Evolutionary conservation across 2,329 filamentous ascomycete species (phyloP).

Genomic region (Scedosporium aurantiacum): DNA sequence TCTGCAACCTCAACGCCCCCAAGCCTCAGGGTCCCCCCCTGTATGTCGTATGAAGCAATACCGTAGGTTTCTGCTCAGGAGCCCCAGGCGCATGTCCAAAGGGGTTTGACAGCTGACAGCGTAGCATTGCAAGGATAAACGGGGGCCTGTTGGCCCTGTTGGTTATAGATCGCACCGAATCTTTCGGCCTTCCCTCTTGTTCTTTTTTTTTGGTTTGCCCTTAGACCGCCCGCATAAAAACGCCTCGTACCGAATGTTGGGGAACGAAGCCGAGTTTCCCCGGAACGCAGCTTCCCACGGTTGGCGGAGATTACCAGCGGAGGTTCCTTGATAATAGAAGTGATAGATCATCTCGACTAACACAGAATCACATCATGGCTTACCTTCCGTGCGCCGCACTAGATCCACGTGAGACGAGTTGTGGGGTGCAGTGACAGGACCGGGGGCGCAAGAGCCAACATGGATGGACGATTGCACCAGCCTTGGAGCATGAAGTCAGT

Average conservation of each 20-base stretch:
- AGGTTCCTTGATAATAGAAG: neutral
- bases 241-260: neutral
- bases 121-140: neutral
- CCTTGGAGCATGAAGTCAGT: neutral
- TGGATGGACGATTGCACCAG: neutral
- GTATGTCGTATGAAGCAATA: too few species aligned
- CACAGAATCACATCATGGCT: neutral
- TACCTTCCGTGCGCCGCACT: neutral
- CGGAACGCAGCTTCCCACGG: neutral
- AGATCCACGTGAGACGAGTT: neutral
- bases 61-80: neutral
- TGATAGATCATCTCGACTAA: neutral
- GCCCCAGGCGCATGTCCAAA: neutral
- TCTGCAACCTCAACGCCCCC: too few species aligned
- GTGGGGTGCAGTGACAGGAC: neutral
- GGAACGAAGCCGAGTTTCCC: neutral
- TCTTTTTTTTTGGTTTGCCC: neutral
- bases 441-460: neutral
- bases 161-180: neutral
- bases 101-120: neutral
- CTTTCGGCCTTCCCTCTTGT: neutral
- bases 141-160: neutral
- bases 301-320: neutral
- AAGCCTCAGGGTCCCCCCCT: too few species aligned
- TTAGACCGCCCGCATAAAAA: neutral